Percentiles rank a stretch among this genome's conserved stretches.
These are phyloP conservation scores for Suillus brevipes DNA, from an alignment of 768 basidiomycete species.

Conservation along the genomic window DNA sequence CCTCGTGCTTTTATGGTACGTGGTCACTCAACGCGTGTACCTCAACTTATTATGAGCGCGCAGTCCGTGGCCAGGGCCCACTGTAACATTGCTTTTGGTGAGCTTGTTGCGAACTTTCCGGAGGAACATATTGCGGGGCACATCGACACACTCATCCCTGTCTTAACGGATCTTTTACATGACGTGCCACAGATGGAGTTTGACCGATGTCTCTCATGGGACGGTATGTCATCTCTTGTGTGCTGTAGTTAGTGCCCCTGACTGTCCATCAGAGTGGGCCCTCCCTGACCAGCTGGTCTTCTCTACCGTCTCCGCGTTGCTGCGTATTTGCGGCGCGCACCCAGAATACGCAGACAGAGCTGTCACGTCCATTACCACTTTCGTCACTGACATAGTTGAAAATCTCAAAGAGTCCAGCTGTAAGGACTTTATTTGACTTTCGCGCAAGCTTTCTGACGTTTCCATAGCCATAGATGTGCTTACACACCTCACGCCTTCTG, in stretches of 20 bases:
- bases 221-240: slow-evolving; percentile 46
- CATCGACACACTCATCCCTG: slow-evolving; percentile 53
- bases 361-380: slow-evolving; percentile 59
- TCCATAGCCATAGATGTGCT: slow-evolving; percentile 65
- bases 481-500: slow-evolving; percentile 73
- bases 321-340: slow-evolving; percentile 61
- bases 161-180: slow-evolving; percentile 64
- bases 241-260: not conserved
- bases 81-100: slow-evolving; percentile 82
- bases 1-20: slow-evolving; percentile 60
- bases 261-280: slow-evolving; percentile 67
- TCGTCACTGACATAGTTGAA: slow-evolving; percentile 57
- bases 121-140: slow-evolving; percentile 50
- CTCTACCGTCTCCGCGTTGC: slow-evolving; percentile 73
- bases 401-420: slow-evolving; percentile 54
- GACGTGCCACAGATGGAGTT: slow-evolving; percentile 79
- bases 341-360: slow-evolving; percentile 49
- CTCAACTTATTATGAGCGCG: slow-evolving; percentile 6
- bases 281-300: slow-evolving; percentile 83
- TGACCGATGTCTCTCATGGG: slow-evolving; percentile 77
- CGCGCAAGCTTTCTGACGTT: not conserved
- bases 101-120: slow-evolving; percentile 68
- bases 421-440: slow-evolving; percentile 35
- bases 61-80: slow-evolving; percentile 73
- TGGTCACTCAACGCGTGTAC: not conserved